Conservation (phyloP, 495 filamentous ascomycete species). For the Neurospora sp. region DNA sequence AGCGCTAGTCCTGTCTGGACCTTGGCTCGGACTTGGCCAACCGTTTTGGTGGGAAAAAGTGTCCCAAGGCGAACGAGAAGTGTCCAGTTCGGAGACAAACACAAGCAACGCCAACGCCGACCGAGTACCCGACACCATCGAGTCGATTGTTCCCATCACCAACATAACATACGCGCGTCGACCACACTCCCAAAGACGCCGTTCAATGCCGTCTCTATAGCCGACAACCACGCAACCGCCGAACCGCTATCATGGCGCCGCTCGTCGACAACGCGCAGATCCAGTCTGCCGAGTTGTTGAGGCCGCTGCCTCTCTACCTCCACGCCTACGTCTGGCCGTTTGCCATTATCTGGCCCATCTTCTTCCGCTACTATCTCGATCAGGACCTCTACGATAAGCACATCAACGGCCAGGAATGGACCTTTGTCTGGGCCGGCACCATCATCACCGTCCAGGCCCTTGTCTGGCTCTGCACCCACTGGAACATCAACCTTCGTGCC, state of each 20-base stretch:
- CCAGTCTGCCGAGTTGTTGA: slow-evolving; percentile 74
- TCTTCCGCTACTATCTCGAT: slow-evolving; percentile 76
- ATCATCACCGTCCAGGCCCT: slow-evolving; percentile 84
- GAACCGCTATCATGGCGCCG: slow-evolving; percentile 34
- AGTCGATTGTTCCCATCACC: not conserved
- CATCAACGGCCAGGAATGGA: slow-evolving; percentile 88
- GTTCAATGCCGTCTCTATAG: not conserved
- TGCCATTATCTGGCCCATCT: slow-evolving; percentile 77
- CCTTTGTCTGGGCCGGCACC: slow-evolving; percentile 80
- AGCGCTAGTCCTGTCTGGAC: not conserved
- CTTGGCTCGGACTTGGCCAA: not conserved
- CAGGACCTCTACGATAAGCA: slow-evolving; percentile 77
- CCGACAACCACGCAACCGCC: not conserved
- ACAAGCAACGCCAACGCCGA: not conserved
- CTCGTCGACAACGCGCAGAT: slow-evolving; percentile 91
- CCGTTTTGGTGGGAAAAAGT: not conserved
- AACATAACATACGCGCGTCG: not conserved
- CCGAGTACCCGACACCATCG: not conserved
- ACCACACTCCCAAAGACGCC: not conserved
- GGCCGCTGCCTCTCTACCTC: slow-evolving; percentile 68
- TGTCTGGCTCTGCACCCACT: slow-evolving; percentile 91
- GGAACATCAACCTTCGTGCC: slow-evolving; percentile 80
- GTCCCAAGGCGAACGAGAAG: not conserved
- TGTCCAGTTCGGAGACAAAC: not conserved
- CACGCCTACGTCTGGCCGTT: slow-evolving; percentile 94